A percentile compares a stretch with the other conserved stretches of the same genome.
Evolutionary conservation across 1,139 yeast genomes (phyloP).

Genomic region (Dujonia santamariae): DNA sequence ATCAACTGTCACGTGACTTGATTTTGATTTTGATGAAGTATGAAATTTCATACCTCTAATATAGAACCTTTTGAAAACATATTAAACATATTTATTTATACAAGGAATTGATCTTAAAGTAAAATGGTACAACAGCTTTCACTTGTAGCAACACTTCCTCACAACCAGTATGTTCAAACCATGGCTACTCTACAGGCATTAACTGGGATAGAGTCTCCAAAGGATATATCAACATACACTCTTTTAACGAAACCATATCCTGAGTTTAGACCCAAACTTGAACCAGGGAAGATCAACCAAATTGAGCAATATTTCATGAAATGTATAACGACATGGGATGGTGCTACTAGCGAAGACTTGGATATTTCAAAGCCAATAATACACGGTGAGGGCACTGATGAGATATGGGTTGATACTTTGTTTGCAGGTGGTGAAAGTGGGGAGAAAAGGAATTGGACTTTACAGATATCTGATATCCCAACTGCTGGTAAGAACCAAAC

Average conservation of each 20-base stretch:
- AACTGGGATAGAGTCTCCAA: slow-evolving; percentile 40
- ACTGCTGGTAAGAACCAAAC: slow-evolving; percentile 76
- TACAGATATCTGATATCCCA: slow-evolving; percentile 78
- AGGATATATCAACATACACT: slow-evolving; percentile 42
- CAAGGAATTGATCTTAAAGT: no score
- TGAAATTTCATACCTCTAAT: no score
- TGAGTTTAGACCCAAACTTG: slow-evolving; percentile 44
- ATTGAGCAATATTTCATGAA: slow-evolving; percentile 47
- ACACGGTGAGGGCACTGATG: slow-evolving; percentile 13
- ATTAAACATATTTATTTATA: no score
- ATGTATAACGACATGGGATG: slow-evolving; percentile 44
- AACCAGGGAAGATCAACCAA: slow-evolving; percentile 50
- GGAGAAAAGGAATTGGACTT: slow-evolving; percentile 49
- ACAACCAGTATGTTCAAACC: slow-evolving; percentile 39
- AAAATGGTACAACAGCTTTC: slow-evolving; percentile 47
- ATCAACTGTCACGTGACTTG: no score
- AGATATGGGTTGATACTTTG: slow-evolving; percentile 24
- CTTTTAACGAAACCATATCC: slow-evolving; percentile 41
- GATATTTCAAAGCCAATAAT: slow-evolving; percentile 29
- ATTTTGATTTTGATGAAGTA: no score
- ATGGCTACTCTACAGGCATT: slow-evolving; percentile 44
- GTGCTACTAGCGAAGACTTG: slow-evolving; percentile 18
- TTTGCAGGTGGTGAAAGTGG: slow-evolving; percentile 27
- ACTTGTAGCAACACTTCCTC: slow-evolving; percentile 41
- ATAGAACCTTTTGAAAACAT: no score